Conservation (phyloP, 176 grass and related monocot genomes). For the Areca catechu region DNA sequence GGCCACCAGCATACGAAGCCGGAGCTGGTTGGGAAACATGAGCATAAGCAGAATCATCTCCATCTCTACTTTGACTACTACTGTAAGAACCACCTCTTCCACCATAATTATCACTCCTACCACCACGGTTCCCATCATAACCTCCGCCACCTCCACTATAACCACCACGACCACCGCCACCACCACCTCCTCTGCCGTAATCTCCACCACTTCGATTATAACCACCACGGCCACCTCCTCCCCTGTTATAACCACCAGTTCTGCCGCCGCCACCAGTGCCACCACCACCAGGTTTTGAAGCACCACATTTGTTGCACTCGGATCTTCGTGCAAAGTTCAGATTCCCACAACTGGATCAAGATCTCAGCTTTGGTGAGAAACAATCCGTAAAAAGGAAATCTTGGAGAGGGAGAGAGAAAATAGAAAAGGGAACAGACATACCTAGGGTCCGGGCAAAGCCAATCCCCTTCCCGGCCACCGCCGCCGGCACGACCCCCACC, state of each 20-base stretch:
- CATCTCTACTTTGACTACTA: slow-evolving; percentile 28
- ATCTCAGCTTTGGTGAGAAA: background rate
- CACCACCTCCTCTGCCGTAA: background rate
- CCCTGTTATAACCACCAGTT: slow-evolving; percentile 43
- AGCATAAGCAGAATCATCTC: slow-evolving; percentile 27
- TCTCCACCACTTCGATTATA: slow-evolving; percentile 36
- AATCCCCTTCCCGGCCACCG: slow-evolving; percentile 64
- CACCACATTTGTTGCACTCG: slow-evolving; percentile 93
- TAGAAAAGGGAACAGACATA: slow-evolving; percentile 10
- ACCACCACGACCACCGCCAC: slow-evolving; percentile 9
- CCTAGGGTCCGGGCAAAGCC: slow-evolving; percentile 69
- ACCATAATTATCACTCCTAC: slow-evolving; percentile 42
- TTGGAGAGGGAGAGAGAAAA: background rate
- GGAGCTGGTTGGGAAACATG: slow-evolving; percentile 53
- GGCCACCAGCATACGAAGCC: slow-evolving; percentile 48
- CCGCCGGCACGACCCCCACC: slow-evolving; percentile 11
- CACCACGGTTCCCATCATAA: slow-evolving; percentile 45
- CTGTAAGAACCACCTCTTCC: slow-evolving; percentile 49
- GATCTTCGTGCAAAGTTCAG: slow-evolving; percentile 92
- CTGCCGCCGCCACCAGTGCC: slow-evolving; percentile 30
- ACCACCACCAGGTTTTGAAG: slow-evolving; percentile 39
- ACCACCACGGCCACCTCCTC: slow-evolving; percentile 31
- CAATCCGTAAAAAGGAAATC: background rate
- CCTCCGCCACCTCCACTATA: slow-evolving; percentile 36
- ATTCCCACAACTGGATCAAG: slow-evolving; percentile 62